These are phyloP conservation scores for Achlya hypogyna DNA, from an alignment of 352 stramenopile species.

Conservation along the genomic window DNA sequence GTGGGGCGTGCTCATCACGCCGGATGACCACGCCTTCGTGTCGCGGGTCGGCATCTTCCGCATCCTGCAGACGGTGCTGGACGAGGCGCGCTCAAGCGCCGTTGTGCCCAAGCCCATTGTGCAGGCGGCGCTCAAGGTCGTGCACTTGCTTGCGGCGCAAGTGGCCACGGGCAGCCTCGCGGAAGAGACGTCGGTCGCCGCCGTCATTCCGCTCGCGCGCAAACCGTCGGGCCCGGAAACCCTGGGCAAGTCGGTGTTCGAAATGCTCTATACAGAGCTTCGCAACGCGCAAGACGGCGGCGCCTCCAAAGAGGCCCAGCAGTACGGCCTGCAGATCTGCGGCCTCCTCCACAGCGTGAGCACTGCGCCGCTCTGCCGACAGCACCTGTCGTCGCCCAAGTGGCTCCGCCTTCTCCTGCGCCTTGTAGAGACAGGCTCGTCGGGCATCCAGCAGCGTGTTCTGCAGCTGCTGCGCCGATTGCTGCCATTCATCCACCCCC, in stretches of 20 bases:
- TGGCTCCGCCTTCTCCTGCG: constrained; percentile 77
- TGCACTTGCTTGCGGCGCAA: constrained; percentile 82
- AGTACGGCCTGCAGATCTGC: constrained; percentile 88
- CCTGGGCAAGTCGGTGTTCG: constrained; percentile 83
- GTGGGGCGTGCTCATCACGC: constrained; percentile 83
- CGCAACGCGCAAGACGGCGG: constrained; percentile 76
- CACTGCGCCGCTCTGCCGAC: constrained; percentile 65
- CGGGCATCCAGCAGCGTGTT: constrained; percentile 69
- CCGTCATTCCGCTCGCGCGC: constrained; percentile 63
- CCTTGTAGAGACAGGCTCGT: constrained; percentile 46
- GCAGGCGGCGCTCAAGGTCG: constrained; percentile 77
- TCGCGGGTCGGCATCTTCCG: constrained; percentile 84
- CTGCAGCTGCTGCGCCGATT: constrained; percentile 76
- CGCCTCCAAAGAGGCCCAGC: constrained; percentile 17
- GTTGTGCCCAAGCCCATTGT: constrained; percentile 44
- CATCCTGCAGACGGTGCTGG: constrained; percentile 83
- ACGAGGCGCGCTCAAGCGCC: constrained; percentile 61
- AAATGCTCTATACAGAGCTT: constrained; percentile 86
- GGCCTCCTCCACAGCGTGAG: constrained; percentile 82
- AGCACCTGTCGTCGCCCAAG: constrained; percentile 71
- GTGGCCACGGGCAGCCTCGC: constrained; percentile 51
- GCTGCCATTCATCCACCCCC: constrained; percentile 55
- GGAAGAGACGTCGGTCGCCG: constrained; percentile 34
- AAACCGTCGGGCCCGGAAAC: constrained; percentile 83
- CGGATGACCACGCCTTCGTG: constrained; percentile 84